Evolutionary conservation across 2,329 filamentous ascomycete species (phyloP).

Genomic region (Fusarium buxicola): DNA sequence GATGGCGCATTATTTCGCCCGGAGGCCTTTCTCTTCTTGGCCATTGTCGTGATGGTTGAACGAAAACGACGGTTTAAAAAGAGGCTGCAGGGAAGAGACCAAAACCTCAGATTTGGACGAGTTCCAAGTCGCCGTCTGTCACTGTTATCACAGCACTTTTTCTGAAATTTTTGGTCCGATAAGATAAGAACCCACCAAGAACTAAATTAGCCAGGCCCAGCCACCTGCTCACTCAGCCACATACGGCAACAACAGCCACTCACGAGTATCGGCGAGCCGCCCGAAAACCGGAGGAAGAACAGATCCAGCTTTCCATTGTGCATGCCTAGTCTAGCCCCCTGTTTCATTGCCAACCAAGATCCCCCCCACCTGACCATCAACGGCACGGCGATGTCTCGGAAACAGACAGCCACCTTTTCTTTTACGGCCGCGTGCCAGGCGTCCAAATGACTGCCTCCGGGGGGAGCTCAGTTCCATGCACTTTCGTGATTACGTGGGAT

Average conservation of each 20-base stretch:
- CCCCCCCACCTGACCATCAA: no score
- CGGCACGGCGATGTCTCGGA: conserved; percentile 3
- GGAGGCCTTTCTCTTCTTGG: conserved; percentile 77
- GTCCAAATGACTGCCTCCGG: no score
- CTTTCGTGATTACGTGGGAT: not conserved
- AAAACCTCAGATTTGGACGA: conserved; percentile 1
- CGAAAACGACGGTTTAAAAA: not conserved
- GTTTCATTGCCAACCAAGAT: no score
- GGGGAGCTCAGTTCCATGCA: no score
- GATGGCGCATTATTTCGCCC: conserved; percentile 58
- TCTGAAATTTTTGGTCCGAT: conserved; percentile 35
- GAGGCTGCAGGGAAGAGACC: not conserved
- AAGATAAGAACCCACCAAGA: conserved; percentile 21
- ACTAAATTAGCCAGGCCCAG: no score
- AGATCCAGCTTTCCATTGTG: no score
- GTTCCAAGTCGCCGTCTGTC: conserved; percentile 8
- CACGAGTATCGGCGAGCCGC: not conserved
- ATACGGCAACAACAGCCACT: not conserved
- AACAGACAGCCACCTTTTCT: not conserved
- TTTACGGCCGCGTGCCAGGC: no score
- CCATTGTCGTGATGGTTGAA: conserved; percentile 59
- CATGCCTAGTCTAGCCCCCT: no score
- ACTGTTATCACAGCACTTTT: conserved; percentile 32
- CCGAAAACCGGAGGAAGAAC: no score
- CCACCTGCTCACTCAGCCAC: conserved; percentile 6